A percentile compares a stretch with the other conserved stretches of the same genome.
phyloP scores from a whole-genome alignment of 2,329 filamentous ascomycete genomes.

The Fusarium floridanum region DNA sequence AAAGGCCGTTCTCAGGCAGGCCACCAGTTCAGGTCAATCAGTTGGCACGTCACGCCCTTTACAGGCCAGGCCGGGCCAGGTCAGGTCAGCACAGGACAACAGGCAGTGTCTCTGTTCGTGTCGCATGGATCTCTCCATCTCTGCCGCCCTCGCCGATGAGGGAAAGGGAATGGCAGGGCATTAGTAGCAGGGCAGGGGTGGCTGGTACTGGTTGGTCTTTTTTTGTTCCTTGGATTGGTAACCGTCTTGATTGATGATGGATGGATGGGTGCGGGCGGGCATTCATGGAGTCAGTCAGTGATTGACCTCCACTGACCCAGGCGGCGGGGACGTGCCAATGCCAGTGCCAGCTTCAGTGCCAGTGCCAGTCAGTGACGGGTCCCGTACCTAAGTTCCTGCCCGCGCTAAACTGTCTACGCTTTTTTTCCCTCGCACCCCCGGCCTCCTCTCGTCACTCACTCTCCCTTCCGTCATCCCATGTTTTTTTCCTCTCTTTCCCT shows the following conservation, averaged over 20 bases:
- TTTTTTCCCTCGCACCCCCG: slow-evolving; percentile 9
- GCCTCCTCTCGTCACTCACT: slow-evolving; percentile 18
- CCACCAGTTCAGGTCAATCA: neutral
- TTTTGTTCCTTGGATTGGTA: neutral
- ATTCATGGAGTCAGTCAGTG: neutral
- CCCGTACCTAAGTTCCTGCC: neutral
- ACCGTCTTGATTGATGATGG: neutral
- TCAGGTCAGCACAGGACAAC: neutral
- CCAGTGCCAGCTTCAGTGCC: neutral
- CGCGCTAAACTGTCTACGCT: too few species aligned
- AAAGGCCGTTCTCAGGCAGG: neutral
- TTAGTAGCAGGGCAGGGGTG: neutral
- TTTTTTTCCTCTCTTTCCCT: slow-evolving; percentile 12
- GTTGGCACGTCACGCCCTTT: slow-evolving; percentile 2
- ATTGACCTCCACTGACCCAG: neutral
- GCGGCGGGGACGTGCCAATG: slow-evolving; percentile 11
- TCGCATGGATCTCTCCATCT: neutral
- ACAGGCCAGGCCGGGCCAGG: neutral
- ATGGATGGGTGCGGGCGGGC: neutral
- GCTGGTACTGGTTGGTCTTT: neutral
- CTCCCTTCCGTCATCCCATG: slow-evolving; percentile 20
- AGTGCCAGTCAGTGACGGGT: neutral
- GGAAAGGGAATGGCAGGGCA: neutral
- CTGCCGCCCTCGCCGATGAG: neutral
- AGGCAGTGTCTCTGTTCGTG: slow-evolving; percentile 12